Percentiles rank a stretch among this genome's conserved stretches.
Conservation (phyloP, 2,329 filamentous ascomycete species). For the Diaporthe velutina region DNA sequence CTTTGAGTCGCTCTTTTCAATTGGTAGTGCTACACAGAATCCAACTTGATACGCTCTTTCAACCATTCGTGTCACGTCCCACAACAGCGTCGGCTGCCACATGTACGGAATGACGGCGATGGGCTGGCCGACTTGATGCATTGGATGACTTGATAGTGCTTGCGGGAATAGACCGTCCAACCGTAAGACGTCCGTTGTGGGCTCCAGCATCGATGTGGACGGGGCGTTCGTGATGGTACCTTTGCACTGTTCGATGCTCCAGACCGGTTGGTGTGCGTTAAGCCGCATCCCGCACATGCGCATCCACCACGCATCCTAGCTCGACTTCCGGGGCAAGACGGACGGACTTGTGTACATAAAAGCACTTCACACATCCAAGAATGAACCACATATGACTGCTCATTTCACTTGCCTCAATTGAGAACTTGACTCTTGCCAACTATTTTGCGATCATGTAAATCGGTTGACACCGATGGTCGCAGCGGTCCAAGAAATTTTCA, state of each 20-base stretch:
- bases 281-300: constrained; percentile 21
- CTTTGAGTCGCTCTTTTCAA: constrained; percentile 37
- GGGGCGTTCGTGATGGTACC: background rate
- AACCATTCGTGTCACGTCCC: background rate
- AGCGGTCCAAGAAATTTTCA: constrained; percentile 4
- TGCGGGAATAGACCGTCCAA: background rate
- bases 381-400: background rate
- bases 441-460: background rate
- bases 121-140: background rate
- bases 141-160: background rate
- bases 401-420: background rate
- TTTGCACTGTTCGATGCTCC: background rate
- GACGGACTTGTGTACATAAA: background rate
- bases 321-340: background rate
- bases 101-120: background rate
- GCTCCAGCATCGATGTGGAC: background rate
- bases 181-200: background rate
- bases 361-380: background rate
- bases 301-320: constrained; percentile 25
- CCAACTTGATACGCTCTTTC: constrained; percentile 38
- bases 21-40: constrained; percentile 31
- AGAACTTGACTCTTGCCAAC: background rate
- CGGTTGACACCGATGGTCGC: background rate
- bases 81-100: background rate
- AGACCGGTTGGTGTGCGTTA: background rate